phyloP scores from a whole-genome alignment of 2,329 filamentous ascomycete genomes.

The Epichloe bromicola region DNA sequence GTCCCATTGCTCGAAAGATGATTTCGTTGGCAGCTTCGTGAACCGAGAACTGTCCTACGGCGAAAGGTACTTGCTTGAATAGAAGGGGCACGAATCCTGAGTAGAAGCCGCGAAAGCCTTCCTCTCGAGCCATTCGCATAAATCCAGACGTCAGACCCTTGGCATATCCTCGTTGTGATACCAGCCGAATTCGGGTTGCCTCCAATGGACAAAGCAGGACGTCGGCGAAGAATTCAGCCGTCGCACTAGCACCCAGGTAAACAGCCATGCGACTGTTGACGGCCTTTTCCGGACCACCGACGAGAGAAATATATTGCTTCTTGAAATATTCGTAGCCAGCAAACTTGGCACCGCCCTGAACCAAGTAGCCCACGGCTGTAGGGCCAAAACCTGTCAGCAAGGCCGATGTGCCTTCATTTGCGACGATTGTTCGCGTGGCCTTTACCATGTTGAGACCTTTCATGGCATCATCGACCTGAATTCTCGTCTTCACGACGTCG shows the following conservation, averaged over 20 bases:
- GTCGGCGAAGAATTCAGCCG: conserved; percentile 61
- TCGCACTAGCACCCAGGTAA: conserved; percentile 60
- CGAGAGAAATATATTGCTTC: conserved; percentile 63
- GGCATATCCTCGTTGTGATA: conserved; percentile 70
- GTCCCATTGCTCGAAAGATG: conserved; percentile 58
- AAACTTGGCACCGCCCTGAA: conserved; percentile 85
- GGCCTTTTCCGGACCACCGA: conserved; percentile 39
- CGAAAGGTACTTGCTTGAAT: conserved; percentile 87
- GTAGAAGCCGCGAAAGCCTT: conserved; percentile 76
- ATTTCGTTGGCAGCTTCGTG: conserved; percentile 78
- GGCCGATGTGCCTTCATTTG: conserved; percentile 65
- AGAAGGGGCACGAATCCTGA: conserved; percentile 78
- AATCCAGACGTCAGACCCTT: conserved; percentile 59
- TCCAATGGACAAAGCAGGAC: conserved; percentile 83
- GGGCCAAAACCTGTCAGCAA: conserved; percentile 75
- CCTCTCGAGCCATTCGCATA: conserved; percentile 58
- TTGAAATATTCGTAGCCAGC: conserved; percentile 93
- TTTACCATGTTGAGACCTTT: conserved; percentile 77
- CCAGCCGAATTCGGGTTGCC: conserved; percentile 66
- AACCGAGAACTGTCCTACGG: conserved; percentile 87
- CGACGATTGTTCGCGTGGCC: conserved; percentile 65
- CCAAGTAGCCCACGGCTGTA: conserved; percentile 76
- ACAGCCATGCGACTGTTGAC: conserved; percentile 37
- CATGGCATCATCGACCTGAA: conserved; percentile 75
- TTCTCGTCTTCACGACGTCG: conserved; percentile 76